Base-by-base conservation (phyloP, 2,329 filamentous ascomycete genomes). In the Nothophoma quercina region DNA sequence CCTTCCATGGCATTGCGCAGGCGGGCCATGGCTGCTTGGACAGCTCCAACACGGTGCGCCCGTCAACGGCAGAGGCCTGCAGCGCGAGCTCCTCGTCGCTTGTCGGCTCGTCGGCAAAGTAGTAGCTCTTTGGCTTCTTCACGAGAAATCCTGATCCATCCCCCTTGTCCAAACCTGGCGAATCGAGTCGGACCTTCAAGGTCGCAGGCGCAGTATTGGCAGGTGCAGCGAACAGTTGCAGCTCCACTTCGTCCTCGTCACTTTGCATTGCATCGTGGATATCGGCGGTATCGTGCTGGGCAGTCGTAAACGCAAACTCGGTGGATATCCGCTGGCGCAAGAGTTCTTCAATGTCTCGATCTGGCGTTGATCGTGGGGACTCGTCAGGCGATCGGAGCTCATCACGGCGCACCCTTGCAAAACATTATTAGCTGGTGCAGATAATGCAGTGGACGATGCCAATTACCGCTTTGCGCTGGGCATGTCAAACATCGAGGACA, bases 1-100 rank as follows among this genome's bases (percentile, higher is more conserved):
- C 69, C 50, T 72, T 73, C 71, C 71, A 75, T 2, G 71, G 72
- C 50, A 74, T 35, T 12, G 63, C 64, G 49, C 67, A 71, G 16
- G 68, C 72, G 3, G 70, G 67, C 71, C 72, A 75, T 15, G 67
- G 67, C 44, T 58, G 41, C 39, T 47, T 51, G 28, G 71, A 62
- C 58, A 72, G 58, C 40, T 68, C 60, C 23, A 68, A 26, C 8
- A 75, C 62, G 9, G 64, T 58, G 21, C 58, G 45, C 15, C 67
- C 71, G 32, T 67, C 65, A 7, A 74, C 58, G 18, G 71, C 71
- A 22, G 61, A 63, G 5, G 63, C 60, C 19, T 57, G 45, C 38
- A 70, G 56, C 22, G 65, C 60, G n/a, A 40, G 35, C 36, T 63
- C 48, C 49, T 61, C 62, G 5, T 67, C 56, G 16, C 58, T 63